Base-by-base conservation (phyloP, 139 green algal species). In the Ulvella scutata region DNA sequence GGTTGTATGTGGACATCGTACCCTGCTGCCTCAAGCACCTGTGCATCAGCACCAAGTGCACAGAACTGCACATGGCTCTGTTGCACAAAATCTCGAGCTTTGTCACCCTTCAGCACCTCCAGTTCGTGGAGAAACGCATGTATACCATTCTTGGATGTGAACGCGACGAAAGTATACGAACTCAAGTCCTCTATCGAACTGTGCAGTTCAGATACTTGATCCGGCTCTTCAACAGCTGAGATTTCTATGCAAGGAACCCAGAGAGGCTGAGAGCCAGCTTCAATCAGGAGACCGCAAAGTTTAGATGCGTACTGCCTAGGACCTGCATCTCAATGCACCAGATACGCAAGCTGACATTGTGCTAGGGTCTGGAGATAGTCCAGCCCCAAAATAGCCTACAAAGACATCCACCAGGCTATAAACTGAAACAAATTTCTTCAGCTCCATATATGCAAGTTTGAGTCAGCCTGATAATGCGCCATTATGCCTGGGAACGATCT, bases 91-190 rank as follows among this genome's bases (percentile, higher is more conserved):
- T 81, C 9, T 29, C 74, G 43, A 26, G 77, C 76, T 26, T 73
- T 29, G 4, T 43, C 40, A 62, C 81, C 77, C 17, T 79, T 28
- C 29, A 80, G 3, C 10, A 13, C 37, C 6, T 43, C 43, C 17
- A 92, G 75, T 2, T 75, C 67, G 33, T 87, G 38, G 74, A 93
- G 38, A 20, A 91, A 78, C 2, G 84, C 83, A 39, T 81, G 38
- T 38, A 91, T 88, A 74, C 84, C 85, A 38, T 90, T 92, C 28
- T 79, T 83, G 6, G 82, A 90, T 2, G 84, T 87, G 81, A 93
- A 91, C 7, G 82, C 83, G 29, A 93, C 74, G 75, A 90, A 80
- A 2, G 61, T 82, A 61, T 75, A 88, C 2, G 9, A 3, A 3
- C 60, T 38, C 35, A 82, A 62, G 33, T 73, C 23, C 2, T 43